Evolutionary conservation across 2,329 filamentous ascomycete species (phyloP), one percentile per base, ranked within the genome.

Genomic region (Exophiala sp.): DNA sequence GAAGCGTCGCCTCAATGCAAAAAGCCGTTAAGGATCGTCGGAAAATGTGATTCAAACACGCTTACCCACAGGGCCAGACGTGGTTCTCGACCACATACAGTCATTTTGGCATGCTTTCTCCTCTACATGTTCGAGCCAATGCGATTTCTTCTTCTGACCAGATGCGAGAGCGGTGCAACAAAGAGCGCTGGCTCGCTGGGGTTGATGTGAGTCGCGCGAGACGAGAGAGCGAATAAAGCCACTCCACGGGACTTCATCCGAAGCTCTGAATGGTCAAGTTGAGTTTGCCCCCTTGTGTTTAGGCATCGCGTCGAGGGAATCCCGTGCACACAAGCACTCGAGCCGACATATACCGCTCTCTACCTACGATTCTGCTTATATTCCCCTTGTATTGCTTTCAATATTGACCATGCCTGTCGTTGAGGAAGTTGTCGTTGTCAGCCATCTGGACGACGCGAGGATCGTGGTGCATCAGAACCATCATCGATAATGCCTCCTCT

Each of bases 181-280:
- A 29, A 29, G 5, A 29, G 24, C 24, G 24, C 24, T 29, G 24
- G 35, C 14, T 43, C 3, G 20, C 21, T 32, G 41, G 21, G n/a
- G 41, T 12, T 20, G 10, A 20, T 32, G 41, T 24, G 29, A 32
- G 8, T n/a, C 41, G 21, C 18, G 41, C 18, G 41, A 29, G 7
- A 29, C 21, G 41, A 32, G 41, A 44, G 44, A 52, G 48, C 45
- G 34, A 44, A 47, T 52, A 33, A 43, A 47, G 47, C 47, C 44
- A 36, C 21, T 52, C 39, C 54, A 56, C 54, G 49, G 45, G 54
- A 56, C 49, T 21, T 52, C 18, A 40, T 56, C 24, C 49, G 32
- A n/a, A 18, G 21, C 35, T 42, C 18, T 56, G 54, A 56, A 36
- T 56, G 54, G 54, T 36, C 49, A 35, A 46, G 41, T 11, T n/a